A percentile compares a stretch with the other conserved stretches of the same genome.
Evolutionary conservation across 495 filamentous ascomycete genomes (phyloP).

Genomic region (Hyphodiscus hymeniophilus): DNA sequence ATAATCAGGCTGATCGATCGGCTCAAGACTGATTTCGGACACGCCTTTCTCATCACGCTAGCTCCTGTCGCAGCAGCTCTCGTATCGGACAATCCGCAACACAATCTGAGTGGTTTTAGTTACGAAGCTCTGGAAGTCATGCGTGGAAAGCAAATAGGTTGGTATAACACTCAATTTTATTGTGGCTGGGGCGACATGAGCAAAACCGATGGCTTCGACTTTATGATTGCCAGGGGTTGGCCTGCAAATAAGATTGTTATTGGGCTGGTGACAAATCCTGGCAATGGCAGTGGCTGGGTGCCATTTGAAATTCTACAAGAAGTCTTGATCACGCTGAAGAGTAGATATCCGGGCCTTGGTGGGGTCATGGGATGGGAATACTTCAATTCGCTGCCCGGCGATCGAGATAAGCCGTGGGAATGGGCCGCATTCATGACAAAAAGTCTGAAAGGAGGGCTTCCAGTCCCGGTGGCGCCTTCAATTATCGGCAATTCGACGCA

Average conservation of each 20-base stretch:
- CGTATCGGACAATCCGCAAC: constrained; percentile 33
- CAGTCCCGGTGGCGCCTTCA: not conserved
- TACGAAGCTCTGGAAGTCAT: constrained; percentile 58
- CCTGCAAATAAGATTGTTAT: constrained; percentile 56
- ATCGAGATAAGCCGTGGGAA: constrained; percentile 41
- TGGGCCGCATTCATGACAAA: constrained; percentile 45
- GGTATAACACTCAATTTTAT: constrained; percentile 86
- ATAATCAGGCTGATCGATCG: constrained; percentile 63
- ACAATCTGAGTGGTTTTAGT: constrained; percentile 66
- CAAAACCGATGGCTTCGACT: constrained; percentile 51
- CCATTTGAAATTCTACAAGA: constrained; percentile 37
- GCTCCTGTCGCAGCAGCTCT: constrained; percentile 73
- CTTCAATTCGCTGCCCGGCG: constrained; percentile 51
- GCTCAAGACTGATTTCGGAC: constrained; percentile 63
- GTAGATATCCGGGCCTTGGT: constrained; percentile 49
- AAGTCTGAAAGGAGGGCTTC: constrained; percentile 7
- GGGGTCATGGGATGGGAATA: constrained; percentile 88
- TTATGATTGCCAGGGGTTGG: constrained; percentile 57
- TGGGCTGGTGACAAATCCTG: constrained; percentile 63
- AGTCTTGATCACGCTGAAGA: constrained; percentile 28
- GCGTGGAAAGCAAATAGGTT: constrained; percentile 57
- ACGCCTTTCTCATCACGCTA: constrained; percentile 64
- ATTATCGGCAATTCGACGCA: not conserved
- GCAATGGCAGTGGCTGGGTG: constrained; percentile 56
- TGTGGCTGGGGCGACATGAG: constrained; percentile 66